phyloP scores from a whole-genome alignment of 768 basidiomycete genomes.

The Suillus luteus region DNA sequence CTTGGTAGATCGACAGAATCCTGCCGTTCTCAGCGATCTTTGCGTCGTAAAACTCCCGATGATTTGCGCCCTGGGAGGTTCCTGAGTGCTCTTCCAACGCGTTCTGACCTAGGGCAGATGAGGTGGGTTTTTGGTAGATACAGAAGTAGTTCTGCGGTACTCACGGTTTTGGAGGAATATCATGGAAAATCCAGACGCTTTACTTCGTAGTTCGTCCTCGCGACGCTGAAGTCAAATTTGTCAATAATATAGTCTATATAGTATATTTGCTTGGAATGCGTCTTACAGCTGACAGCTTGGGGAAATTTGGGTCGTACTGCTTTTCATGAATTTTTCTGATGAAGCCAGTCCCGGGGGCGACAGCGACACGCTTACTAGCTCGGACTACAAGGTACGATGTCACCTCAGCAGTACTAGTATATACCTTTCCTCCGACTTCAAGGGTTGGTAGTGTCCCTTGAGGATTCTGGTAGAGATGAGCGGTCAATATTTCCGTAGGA shows the following conservation, averaged over 20 bases:
- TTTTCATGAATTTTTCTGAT: constrained; percentile 46
- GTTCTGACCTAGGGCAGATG: constrained; percentile 40
- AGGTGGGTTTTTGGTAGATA: constrained; percentile 2
- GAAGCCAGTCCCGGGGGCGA: constrained; percentile 33
- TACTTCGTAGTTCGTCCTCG: constrained; percentile 46
- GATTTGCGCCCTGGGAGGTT: constrained; percentile 35
- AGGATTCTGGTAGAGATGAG: constrained; percentile 38
- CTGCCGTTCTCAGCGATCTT: constrained; percentile 43
- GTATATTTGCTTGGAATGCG: not conserved
- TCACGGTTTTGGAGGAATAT: constrained; percentile 43
- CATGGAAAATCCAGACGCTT: constrained; percentile 33
- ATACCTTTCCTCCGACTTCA: constrained; percentile 35
- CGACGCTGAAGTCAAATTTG: constrained; percentile 38
- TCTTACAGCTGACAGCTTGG: constrained; percentile 42
- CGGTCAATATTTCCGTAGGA: not conserved
- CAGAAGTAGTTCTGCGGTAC: constrained; percentile 21
- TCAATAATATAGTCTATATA: not conserved
- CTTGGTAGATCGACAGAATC: constrained; percentile 44
- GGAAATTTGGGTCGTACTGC: constrained; percentile 53
- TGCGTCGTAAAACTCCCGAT: constrained; percentile 46
- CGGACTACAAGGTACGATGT: constrained; percentile 42
- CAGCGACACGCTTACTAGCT: constrained; percentile 37
- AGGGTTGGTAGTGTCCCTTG: constrained; percentile 47
- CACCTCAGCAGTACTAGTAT: constrained; percentile 44
- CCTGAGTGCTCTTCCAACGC: constrained; percentile 40